These are phyloP conservation scores for Candida oleophila DNA, from an alignment of 805 yeast species.

Conservation along the genomic window DNA sequence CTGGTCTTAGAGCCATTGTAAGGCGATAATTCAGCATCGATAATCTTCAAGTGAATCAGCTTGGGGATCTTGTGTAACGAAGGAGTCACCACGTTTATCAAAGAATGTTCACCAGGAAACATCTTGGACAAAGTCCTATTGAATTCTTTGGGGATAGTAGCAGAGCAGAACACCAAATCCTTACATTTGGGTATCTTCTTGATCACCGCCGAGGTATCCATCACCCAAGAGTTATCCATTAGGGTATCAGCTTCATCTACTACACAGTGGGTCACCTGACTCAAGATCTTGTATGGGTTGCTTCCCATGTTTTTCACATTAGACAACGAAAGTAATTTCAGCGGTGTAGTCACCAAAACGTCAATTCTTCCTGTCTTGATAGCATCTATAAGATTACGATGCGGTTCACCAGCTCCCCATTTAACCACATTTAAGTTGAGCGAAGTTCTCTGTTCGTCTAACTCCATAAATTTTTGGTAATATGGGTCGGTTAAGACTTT, in stretches of 20 bases:
- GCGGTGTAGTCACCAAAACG: slow-evolving; percentile 83
- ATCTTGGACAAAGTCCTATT: slow-evolving; percentile 55
- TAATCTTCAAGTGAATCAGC: slow-evolving; percentile 65
- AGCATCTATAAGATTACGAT: slow-evolving; percentile 48
- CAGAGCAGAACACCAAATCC: slow-evolving; percentile 78
- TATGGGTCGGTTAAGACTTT: slow-evolving; percentile 17
- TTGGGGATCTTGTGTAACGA: slow-evolving; percentile 82
- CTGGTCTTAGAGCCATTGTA: slow-evolving; percentile 80
- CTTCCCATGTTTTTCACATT: slow-evolving; percentile 27
- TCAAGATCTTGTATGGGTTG: slow-evolving; percentile 37
- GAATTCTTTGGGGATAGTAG: slow-evolving; percentile 83
- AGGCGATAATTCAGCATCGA: slow-evolving; percentile 77
- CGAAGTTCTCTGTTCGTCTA: slow-evolving; percentile 19
- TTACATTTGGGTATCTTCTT: slow-evolving; percentile 50
- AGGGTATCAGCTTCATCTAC: slow-evolving; percentile 94
- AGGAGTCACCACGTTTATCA: slow-evolving; percentile 69
- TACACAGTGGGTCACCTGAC: slow-evolving; percentile 57
- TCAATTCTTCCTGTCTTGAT: slow-evolving; percentile 58
- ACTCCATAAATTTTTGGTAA: slow-evolving; percentile 21
- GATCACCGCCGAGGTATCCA: slow-evolving; percentile 59
- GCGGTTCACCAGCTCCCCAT: slow-evolving; percentile 64
- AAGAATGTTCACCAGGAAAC: slow-evolving; percentile 58
- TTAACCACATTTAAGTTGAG: slow-evolving; percentile 49
- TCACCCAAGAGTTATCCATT: slow-evolving; percentile 76
- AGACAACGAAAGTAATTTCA: slow-evolving; percentile 52